Evolutionary conservation across 1,284 basidiomycete species (phyloP), one percentile per base, ranked within the genome.

Genomic region (Sporisorium exsertum): DNA sequence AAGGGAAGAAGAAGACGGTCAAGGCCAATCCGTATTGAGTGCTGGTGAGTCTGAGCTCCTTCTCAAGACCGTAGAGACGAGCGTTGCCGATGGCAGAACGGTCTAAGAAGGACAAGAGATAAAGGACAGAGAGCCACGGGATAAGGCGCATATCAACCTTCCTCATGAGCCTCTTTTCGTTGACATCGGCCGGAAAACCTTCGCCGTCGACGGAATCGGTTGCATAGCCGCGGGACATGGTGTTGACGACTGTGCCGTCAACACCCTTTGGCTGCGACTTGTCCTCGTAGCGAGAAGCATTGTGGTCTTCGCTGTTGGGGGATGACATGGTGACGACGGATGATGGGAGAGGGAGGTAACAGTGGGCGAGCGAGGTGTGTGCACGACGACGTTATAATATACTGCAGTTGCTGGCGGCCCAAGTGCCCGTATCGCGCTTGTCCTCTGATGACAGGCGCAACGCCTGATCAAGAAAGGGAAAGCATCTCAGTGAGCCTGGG

Each of bases 81-180:
- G 79, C 79, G 27, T 82, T 79, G 37, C 80, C 79, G 87, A 89
- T 67, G 87, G 88, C 72, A 85, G 86, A 61, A 86, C 89, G 78
- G 87, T 90, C 74, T 86, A 89, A 13, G 33, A 80, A 80, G 22
- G 26, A 29, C 26, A 81, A 52, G 0, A 84, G 63, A 35, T 84
- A 82, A 2, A 82, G 64, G 15, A 83, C 56, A n/a, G 61, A 69
- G 5, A 81, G 59, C 68, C 68, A 82, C 8, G 83, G 83, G 24
- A 85, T 73, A 16, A 85, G 68, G 3, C 54, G 51, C 24, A 81
- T 46, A 40, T 85, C 83, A 52, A 84, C 56, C 70, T 84, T 84
- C 49, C 81, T 62, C 60, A 83, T 50, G 24, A 84, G 65, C 59
- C 72, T 78, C 73, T 78, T 80, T 53, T 84, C 83, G 45, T 80